Percentiles rank a stretch among this genome's conserved stretches.
Conservation (phyloP, 2,329 filamentous ascomycete species). For the Apiospora phragmitis region DNA sequence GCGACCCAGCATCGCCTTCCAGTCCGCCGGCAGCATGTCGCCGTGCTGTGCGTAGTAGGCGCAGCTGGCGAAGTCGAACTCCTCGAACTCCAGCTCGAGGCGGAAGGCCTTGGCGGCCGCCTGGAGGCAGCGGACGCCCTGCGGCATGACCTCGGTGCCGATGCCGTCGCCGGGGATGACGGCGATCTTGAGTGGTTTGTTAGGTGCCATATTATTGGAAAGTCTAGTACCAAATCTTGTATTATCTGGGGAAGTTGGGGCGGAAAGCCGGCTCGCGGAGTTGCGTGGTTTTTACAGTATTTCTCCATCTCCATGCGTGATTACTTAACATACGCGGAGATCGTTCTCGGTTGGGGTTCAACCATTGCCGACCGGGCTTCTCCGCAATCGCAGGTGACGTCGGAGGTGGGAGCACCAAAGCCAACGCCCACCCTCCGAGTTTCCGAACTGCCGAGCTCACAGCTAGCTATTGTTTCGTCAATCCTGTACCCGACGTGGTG, state of each 20-base stretch:
- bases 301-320: not conserved
- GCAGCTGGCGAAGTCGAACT: slow-evolving; percentile 67
- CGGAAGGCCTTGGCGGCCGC: slow-evolving; percentile 47
- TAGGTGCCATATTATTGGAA: slow-evolving; percentile 7
- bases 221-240: not conserved
- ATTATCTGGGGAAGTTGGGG: not conserved
- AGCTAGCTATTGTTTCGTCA: not conserved
- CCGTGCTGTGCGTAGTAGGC: slow-evolving; percentile 53
- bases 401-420: not conserved
- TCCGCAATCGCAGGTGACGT: slow-evolving; percentile 4
- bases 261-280: not conserved
- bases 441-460: not conserved
- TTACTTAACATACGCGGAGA: not conserved
- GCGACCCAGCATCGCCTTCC: slow-evolving; percentile 53
- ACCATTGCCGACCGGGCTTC: not conserved
- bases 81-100: slow-evolving; percentile 57
- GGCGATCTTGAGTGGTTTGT: slow-evolving; percentile 46
- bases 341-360: not conserved
- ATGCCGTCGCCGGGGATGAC: slow-evolving; percentile 70
- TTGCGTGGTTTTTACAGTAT: not conserved
- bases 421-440: not conserved
- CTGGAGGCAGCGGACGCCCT: slow-evolving; percentile 61
- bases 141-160: slow-evolving; percentile 66
- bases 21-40: slow-evolving; percentile 43
- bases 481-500: not conserved